Base-by-base conservation (phyloP, 2,329 filamentous ascomycete species). In the Alternaria consortialis region DNA sequence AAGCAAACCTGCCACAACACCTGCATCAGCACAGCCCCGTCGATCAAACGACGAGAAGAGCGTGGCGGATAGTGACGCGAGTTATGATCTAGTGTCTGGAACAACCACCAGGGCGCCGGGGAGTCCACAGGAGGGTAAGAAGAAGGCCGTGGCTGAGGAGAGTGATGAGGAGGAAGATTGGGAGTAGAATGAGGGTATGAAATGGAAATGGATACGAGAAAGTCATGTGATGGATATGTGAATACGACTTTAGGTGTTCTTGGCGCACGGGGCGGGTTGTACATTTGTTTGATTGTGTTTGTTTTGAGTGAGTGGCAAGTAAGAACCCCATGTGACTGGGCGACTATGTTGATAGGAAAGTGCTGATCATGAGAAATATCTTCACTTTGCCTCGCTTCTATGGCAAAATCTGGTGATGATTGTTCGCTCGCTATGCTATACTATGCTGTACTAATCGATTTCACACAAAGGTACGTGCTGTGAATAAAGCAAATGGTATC, bases 51-150 rank as follows among this genome's bases (percentile, higher is more conserved):
- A 83, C 46, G 77, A 78, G 77, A 93, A 94, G 77, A 96, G 92
- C 27, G 91, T 95, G 69, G 89, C 93, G 7, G 95, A 95, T 72
- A 97, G 94, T 76, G 95, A 99, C 71, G 92, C 92, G 17, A 97
- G 93, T 81, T 99, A 99, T 78, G 95, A 99, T 77, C 86, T 99
- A 34, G 93, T 99, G 4, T 83, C 81, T 46, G 91, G 91, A 7
- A 89, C 90, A 6, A 84, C 88, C 46, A 97, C 92, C 77, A 91
- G 91, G 66, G 90, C 93, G 15, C 91, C 93, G 1, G 85, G 86
- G 5, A 89, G 86, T 61, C 87, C 88, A 3, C 85, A 85, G 72
- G 85, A 87, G 58, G 80, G 77, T 3, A 82, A 83, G 70, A 84
- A 79, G 53, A 74, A 77, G 44, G 69, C 72, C 15, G 80, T 81